A percentile compares a stretch with the other conserved stretches of the same genome.
phyloP scores from a whole-genome alignment of 768 basidiomycete species.

The Lactarius deliciosus region DNA sequence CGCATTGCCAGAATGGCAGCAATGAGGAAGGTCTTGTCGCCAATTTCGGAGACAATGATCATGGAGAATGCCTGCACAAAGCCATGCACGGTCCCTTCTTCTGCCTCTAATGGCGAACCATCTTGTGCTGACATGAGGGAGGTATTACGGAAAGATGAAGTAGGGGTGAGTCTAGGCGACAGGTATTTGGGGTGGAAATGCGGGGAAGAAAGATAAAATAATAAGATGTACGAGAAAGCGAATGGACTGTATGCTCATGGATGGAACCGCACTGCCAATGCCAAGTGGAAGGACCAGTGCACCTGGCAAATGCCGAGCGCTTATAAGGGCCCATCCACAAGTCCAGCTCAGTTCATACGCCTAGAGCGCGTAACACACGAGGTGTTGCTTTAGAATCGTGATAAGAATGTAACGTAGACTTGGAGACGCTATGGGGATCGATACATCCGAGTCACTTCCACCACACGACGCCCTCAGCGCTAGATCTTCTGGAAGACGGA shows the following conservation, averaged over 20 bases:
- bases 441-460: not conserved
- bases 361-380: no score
- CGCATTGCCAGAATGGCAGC: slow-evolving; percentile 93
- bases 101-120: slow-evolving; percentile 24
- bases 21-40: slow-evolving; percentile 91
- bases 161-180: slow-evolving; percentile 1
- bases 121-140: slow-evolving; percentile 15
- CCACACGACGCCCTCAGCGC: not conserved
- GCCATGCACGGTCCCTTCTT: slow-evolving; percentile 47
- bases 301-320: not conserved
- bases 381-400: no score
- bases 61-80: slow-evolving; percentile 80
- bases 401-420: not conserved
- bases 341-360: no score
- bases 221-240: not conserved
- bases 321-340: no score
- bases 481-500: not conserved
- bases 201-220: no score
- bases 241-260: slow-evolving; percentile 10
- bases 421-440: not conserved
- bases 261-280: not conserved
- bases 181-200: not conserved
- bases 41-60: slow-evolving; percentile 92
- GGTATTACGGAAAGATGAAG: not conserved
- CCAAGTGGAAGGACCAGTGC: no score